Base-by-base conservation (phyloP, 1,284 basidiomycete species). In the Afroboletus lepidellus region DNA sequence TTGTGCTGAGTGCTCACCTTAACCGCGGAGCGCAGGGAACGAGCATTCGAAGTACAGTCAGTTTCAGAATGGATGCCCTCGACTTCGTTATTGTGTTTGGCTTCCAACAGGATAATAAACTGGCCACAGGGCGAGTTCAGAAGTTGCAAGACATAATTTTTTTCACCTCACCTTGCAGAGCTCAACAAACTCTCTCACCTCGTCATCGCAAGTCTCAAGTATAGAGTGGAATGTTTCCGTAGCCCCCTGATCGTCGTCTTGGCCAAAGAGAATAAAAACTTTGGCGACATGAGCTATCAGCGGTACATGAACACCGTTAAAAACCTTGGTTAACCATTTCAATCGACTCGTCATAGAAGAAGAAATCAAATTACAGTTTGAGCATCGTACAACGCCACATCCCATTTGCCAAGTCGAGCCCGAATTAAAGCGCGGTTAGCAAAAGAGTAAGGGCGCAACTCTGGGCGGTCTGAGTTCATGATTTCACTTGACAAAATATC, bases 221-320 rank as follows among this genome's bases (percentile, higher is more conserved):
- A 18, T 30, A 29, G 3, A 13, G 18, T 48, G 18, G 12, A 56
- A 48, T 13, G 12, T 42, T 29, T 41, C 8, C 11, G 9, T 46
- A n/a, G 48, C 55, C 13, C 46, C 44, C 13, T 67, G 76, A 30
- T 27, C 32, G 1, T 41, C 41, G 29, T 41, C 41, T 30, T 34
- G 16, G 25, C 53, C 27, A 9, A 24, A 27, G 15, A 56, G 46
- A 21, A 13, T 33, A 23, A 51, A 41, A 8, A 25, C 32, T 23
- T 41, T 33, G 8, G 46, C 54, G 13, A 56, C 6, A 15, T 37
- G 32, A 18, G 37, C 23, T 33, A 48, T 24, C 5, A 30, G 33
- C 8, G 34, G 30, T 5, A 2, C n/a, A 16, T 46, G 30, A 9
- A 16, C 18, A n/a, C 30, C 45, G 5, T 50, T 21, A 3, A 18